Evolutionary conservation across 345 rosid genomes (phyloP).

Genomic region (Barbarea vulgaris): DNA sequence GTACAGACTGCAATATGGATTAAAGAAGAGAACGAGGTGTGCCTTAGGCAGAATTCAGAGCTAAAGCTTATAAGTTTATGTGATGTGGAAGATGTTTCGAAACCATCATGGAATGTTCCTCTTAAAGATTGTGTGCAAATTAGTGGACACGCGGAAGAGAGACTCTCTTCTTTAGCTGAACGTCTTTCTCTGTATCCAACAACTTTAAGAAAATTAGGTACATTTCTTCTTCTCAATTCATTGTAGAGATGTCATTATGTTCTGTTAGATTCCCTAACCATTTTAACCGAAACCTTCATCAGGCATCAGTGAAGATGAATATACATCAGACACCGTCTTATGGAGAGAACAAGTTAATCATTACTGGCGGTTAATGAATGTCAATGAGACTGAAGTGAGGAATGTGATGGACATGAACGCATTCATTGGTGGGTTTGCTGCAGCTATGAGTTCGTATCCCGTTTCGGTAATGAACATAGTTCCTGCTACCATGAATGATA

Average conservation of each 20-base stretch:
- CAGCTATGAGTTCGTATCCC: constrained; percentile 61
- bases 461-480: constrained; percentile 96
- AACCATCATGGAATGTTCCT: constrained; percentile 80
- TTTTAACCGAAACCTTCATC: constrained; percentile 22
- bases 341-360: constrained; percentile 75
- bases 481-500: constrained; percentile 68
- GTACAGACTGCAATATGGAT: constrained; percentile 96
- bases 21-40: constrained; percentile 61
- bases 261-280: constrained; percentile 14
- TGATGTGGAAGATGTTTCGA: constrained; percentile 53
- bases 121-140: constrained; percentile 61
- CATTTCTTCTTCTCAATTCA: constrained; percentile 16
- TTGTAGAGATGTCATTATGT: background rate
- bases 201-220: constrained; percentile 65
- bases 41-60: constrained; percentile 63
- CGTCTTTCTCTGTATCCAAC: constrained; percentile 66
- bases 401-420: constrained; percentile 96
- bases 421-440: constrained; percentile 77
- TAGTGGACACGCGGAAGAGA: constrained; percentile 39
- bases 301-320: constrained; percentile 72
- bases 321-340: constrained; percentile 54
- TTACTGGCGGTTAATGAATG: constrained; percentile 74
- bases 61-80: constrained; percentile 63
- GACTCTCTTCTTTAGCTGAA: constrained; percentile 64
- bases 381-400: constrained; percentile 53